These are phyloP conservation scores for Cercophora samala DNA, from an alignment of 495 filamentous ascomycete species.

Conservation along the genomic window DNA sequence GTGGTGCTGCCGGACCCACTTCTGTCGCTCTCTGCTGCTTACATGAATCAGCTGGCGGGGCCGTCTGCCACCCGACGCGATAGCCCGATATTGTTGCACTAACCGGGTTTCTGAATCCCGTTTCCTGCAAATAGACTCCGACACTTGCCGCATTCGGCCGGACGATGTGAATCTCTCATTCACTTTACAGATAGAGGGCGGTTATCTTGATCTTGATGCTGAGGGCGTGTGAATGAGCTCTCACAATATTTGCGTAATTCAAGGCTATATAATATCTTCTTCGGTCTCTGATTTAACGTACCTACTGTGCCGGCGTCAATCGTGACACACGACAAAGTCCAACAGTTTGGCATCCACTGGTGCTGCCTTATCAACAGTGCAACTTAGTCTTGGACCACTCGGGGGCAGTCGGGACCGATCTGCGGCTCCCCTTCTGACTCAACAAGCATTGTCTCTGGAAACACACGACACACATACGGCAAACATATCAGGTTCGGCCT, in stretches of 20 bases:
- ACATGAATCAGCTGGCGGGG: conserved; percentile 6
- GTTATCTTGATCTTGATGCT: background rate
- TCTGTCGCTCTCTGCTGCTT: background rate
- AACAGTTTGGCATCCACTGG: background rate
- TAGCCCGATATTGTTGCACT: background rate
- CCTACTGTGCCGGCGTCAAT: background rate
- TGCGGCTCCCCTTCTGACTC: background rate
- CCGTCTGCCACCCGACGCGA: background rate
- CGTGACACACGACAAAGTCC: background rate
- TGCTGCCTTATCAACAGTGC: background rate
- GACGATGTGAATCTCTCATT: background rate
- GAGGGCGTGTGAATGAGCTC: background rate
- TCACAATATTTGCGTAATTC: background rate
- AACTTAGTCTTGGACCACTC: background rate
- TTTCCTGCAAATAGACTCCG: background rate
- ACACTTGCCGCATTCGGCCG: background rate
- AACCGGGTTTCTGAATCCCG: background rate
- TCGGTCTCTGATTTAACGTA: background rate
- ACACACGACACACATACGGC: background rate
- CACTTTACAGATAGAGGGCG: background rate
- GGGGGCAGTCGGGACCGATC: background rate
- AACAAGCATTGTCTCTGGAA: background rate
- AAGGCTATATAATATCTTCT: background rate
- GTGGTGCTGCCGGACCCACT: conserved; percentile 9
- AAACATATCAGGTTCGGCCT: background rate